These are phyloP conservation scores for Ceratopteris richardii DNA, from an alignment of 75 land plant genomes.

Conservation along the genomic window DNA sequence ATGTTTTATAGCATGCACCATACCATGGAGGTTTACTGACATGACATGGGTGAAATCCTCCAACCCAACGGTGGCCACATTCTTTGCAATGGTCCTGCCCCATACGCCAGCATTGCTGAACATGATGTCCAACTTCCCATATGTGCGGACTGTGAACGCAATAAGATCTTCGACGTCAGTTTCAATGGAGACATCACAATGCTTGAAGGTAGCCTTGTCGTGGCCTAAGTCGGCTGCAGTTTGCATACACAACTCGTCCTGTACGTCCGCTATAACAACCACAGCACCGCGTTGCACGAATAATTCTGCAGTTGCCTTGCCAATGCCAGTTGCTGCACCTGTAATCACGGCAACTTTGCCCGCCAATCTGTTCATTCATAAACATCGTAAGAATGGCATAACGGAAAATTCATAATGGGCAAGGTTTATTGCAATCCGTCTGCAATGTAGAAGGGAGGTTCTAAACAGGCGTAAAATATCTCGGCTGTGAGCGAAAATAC, in stretches of 20 bases:
- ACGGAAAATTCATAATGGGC: no score
- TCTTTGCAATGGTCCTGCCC: slow-evolving; percentile 13
- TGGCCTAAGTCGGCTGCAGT: slow-evolving; percentile 26
- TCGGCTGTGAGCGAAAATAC: no score
- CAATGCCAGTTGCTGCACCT: slow-evolving; percentile 48
- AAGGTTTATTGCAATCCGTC: no score
- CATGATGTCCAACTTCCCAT: slow-evolving; percentile 42
- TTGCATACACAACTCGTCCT: slow-evolving; percentile 25
- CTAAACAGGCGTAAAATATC: no score
- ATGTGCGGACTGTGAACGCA: slow-evolving; percentile 21
- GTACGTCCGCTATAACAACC: slow-evolving; percentile 33
- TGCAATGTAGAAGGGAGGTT: no score
- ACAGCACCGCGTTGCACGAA: slow-evolving; percentile 28
- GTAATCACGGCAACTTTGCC: slow-evolving; percentile 59
- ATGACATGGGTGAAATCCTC: slow-evolving; percentile 26
- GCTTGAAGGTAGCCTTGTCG: slow-evolving; percentile 7
- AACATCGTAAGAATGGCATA: no score
- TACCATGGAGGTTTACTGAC: slow-evolving; percentile 31
- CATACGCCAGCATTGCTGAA: slow-evolving; percentile 44
- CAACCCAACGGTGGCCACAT: slow-evolving; percentile 19
- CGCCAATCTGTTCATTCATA: slow-evolving; percentile 36
- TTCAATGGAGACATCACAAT: slow-evolving; percentile 48
- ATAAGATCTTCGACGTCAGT: slow-evolving; percentile 30
- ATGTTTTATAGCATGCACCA: slow-evolving; percentile 41
- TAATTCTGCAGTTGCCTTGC: slow-evolving; percentile 21